Evolutionary conservation across 495 filamentous ascomycete genomes (phyloP).

Genomic region (Aspergillus heteromorphus): DNA sequence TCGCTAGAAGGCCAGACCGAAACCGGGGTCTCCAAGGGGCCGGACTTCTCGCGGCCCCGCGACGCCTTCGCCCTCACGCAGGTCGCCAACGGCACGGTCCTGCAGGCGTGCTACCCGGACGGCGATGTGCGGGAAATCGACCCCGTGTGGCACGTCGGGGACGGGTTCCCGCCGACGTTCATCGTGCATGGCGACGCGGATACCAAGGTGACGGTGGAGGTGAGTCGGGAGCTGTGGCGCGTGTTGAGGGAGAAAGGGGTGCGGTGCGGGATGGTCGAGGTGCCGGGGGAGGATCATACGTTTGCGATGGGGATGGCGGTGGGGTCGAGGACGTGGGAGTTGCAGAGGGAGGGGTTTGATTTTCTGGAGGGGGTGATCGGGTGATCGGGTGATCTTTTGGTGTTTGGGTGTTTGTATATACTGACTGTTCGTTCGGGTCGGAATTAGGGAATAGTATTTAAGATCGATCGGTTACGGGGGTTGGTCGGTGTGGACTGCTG

Average conservation of each 20-base stretch:
- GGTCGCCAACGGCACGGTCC: conserved; percentile 27
- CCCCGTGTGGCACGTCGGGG: conserved; percentile 17
- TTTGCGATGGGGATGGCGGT: conserved; percentile 33
- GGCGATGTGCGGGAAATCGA: conserved; percentile 18
- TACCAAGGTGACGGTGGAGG: conserved; percentile 23
- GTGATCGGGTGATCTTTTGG: background rate
- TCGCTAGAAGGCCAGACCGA: conserved; percentile 31
- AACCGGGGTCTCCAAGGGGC: conserved; percentile 15
- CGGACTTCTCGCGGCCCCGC: conserved; percentile 26
- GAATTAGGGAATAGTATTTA: too few relatives aligned
- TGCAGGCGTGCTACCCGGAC: conserved; percentile 22
- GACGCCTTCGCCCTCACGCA: conserved; percentile 34
- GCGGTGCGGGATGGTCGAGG: conserved; percentile 29
- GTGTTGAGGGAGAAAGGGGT: conserved; percentile 19
- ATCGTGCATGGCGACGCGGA: conserved; percentile 27
- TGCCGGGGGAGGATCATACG: conserved; percentile 31
- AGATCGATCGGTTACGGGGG: too few relatives aligned
- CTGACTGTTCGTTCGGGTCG: too few relatives aligned
- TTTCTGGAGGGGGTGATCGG: conserved; percentile 27
- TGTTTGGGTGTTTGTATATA: too few relatives aligned
- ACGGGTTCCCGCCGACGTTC: conserved; percentile 27
- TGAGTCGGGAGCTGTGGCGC: conserved; percentile 22
- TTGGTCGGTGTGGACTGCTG: too few relatives aligned
- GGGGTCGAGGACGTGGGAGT: conserved; percentile 29
- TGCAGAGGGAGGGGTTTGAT: conserved; percentile 32